A percentile compares a stretch with the other conserved stretches of the same genome.
Evolutionary conservation across 345 rosid genomes (phyloP).

Genomic region (Brassica rapa): DNA sequence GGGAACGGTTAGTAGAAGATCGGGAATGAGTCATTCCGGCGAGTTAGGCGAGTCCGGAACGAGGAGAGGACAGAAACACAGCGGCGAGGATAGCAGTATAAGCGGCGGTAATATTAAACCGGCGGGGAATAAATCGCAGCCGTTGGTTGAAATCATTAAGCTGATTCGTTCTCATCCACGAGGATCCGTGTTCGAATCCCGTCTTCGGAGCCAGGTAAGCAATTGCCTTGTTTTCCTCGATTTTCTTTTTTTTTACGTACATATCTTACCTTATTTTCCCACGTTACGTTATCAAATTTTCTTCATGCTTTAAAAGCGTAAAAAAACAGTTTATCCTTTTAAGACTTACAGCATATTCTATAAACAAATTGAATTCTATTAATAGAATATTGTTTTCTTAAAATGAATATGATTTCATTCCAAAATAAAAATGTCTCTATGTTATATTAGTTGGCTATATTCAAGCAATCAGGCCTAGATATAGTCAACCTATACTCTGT

Average conservation of each 20-base stretch:
- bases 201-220: constrained; percentile 55
- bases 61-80: constrained; percentile 32
- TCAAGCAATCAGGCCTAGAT: constrained; percentile 12
- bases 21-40: constrained; percentile 40
- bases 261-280: constrained; percentile 6
- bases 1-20: constrained; percentile 28
- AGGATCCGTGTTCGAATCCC: constrained; percentile 53
- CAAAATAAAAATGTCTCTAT: not conserved
- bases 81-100: constrained; percentile 24
- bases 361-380: not conserved
- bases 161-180: constrained; percentile 56
- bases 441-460: constrained; percentile 1
- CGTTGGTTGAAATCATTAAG: constrained; percentile 50
- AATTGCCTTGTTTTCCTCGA: constrained; percentile 7
- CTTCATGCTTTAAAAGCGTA: not conserved
- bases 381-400: not conserved
- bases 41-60: constrained; percentile 52
- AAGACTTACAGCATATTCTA: not conserved
- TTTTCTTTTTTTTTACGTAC: not conserved
- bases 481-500: constrained; percentile 7
- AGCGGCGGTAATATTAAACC: constrained; percentile 36
- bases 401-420: constrained; percentile 3
- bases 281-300: constrained; percentile 3
- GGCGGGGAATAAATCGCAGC: constrained; percentile 47
- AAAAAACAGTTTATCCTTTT: not conserved